A percentile compares a stretch with the other conserved stretches of the same genome.
Conservation (phyloP, 1,139 yeast genomes). For the Entelexis sorbosivorans region DNA sequence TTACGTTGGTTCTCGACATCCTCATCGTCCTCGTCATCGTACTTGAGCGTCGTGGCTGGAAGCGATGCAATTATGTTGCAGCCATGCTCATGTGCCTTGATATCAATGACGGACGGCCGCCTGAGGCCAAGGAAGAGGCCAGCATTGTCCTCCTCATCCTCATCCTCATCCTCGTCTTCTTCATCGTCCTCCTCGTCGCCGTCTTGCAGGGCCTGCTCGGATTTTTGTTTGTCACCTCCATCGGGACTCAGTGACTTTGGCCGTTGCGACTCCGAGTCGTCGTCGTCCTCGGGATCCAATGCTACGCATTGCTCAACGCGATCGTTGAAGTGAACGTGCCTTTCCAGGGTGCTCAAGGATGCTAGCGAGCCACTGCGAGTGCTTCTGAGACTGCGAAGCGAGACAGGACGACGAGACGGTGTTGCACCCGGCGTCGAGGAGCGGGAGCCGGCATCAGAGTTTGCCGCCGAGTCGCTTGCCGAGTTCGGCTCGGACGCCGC, state of each 20-base stretch:
- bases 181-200: conserved; percentile 22
- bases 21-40: conserved; percentile 60
- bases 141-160: conserved; percentile 53
- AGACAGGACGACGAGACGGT: conserved; percentile 9
- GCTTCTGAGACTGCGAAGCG: conserved; percentile 13
- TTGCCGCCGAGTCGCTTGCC: conserved; percentile 2
- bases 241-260: background rate
- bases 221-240: conserved; percentile 20
- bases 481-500: background rate
- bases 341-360: conserved; percentile 22
- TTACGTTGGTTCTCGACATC: conserved; percentile 40
- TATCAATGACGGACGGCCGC: conserved; percentile 19
- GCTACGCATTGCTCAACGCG: conserved; percentile 89
- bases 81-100: background rate
- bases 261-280: background rate
- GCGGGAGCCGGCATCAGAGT: conserved; percentile 9
- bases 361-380: conserved; percentile 11
- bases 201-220: conserved; percentile 2
- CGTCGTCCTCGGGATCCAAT: conserved; percentile 29
- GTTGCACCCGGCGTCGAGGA: conserved; percentile 8
- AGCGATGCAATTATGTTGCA: conserved; percentile 51
- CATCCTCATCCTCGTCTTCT: conserved; percentile 35
- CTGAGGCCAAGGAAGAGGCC: conserved; percentile 46
- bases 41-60: conserved; percentile 74
- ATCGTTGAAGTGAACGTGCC: conserved; percentile 84